These are phyloP conservation scores for Imleria badia DNA, from an alignment of 768 basidiomycete genomes.

Conservation along the genomic window DNA sequence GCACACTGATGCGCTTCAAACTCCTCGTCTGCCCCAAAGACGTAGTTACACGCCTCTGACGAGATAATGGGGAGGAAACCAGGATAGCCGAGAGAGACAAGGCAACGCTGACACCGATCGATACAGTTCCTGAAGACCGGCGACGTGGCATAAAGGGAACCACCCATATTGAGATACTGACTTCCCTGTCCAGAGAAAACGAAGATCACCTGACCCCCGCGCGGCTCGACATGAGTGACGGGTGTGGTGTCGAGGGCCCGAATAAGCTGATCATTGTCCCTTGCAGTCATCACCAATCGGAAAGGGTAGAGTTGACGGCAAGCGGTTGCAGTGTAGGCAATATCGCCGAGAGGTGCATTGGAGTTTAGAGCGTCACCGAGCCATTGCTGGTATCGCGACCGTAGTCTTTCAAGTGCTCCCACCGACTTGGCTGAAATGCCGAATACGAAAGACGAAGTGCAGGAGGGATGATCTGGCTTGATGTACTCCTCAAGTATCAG, in stretches of 20 bases:
- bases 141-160: constrained; percentile 49
- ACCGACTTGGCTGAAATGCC: constrained; percentile 63
- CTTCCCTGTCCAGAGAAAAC: constrained; percentile 76
- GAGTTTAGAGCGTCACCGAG: constrained; percentile 35
- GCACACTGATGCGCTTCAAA: constrained; percentile 52
- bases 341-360: constrained; percentile 40
- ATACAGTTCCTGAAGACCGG: constrained; percentile 50
- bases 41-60: constrained; percentile 22
- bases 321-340: constrained; percentile 69
- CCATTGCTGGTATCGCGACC: constrained; percentile 47
- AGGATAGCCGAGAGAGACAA: constrained; percentile 48
- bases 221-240: constrained; percentile 31
- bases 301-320: constrained; percentile 56
- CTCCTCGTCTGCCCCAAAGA: constrained; percentile 32
- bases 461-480: background rate
- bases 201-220: constrained; percentile 46
- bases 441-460: constrained; percentile 40
- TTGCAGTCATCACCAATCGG: constrained; percentile 51
- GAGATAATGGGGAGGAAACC: constrained; percentile 49
- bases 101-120: constrained; percentile 55
- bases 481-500: constrained; percentile 57
- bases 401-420: constrained; percentile 46
- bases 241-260: constrained; percentile 40
- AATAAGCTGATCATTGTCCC: constrained; percentile 44
- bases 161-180: constrained; percentile 67